Evolutionary conservation across 2,329 filamentous ascomycete genomes (phyloP).

Genomic region (Calonectria naviculata): DNA sequence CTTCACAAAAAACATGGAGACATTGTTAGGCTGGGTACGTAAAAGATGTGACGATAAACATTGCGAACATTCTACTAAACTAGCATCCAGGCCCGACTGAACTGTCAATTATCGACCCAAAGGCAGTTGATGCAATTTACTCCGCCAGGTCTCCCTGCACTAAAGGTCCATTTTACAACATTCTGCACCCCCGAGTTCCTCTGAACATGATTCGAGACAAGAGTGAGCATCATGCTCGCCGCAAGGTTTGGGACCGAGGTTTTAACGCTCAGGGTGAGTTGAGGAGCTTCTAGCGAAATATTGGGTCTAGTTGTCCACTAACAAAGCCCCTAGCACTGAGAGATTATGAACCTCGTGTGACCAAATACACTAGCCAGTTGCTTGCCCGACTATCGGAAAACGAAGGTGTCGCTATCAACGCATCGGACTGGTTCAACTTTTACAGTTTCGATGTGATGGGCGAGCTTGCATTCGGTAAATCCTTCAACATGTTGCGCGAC

Average conservation of each 20-base stretch:
- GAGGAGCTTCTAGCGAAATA: background rate
- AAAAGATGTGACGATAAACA: too few species aligned
- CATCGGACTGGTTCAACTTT: conserved; percentile 47
- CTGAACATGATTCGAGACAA: conserved; percentile 19
- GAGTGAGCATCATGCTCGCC: conserved; percentile 13
- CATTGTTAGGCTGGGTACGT: conserved; percentile 22
- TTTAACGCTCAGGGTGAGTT: conserved; percentile 18
- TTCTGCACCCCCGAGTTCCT: conserved; percentile 5
- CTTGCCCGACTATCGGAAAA: conserved; percentile 30
- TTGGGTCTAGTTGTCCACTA: background rate
- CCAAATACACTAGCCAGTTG: conserved; percentile 33
- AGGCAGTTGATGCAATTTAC: conserved; percentile 17
- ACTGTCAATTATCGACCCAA: conserved; percentile 18
- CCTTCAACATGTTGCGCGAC: conserved; percentile 47
- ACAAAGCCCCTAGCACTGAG: background rate
- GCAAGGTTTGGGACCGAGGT: conserved; percentile 25
- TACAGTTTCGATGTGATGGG: conserved; percentile 52
- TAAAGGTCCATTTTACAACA: conserved; percentile 28
- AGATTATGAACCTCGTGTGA: conserved; percentile 43
- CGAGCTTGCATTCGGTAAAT: conserved; percentile 51
- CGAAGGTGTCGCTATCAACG: conserved; percentile 39
- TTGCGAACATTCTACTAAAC: background rate
- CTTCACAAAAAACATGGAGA: conserved; percentile 25
- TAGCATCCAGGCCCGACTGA: conserved; percentile 16
- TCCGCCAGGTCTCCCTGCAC: conserved; percentile 14